These are phyloP conservation scores for Ophiostoma triangulosporum DNA, from an alignment of 2,329 filamentous ascomycete genomes.

Conservation along the genomic window DNA sequence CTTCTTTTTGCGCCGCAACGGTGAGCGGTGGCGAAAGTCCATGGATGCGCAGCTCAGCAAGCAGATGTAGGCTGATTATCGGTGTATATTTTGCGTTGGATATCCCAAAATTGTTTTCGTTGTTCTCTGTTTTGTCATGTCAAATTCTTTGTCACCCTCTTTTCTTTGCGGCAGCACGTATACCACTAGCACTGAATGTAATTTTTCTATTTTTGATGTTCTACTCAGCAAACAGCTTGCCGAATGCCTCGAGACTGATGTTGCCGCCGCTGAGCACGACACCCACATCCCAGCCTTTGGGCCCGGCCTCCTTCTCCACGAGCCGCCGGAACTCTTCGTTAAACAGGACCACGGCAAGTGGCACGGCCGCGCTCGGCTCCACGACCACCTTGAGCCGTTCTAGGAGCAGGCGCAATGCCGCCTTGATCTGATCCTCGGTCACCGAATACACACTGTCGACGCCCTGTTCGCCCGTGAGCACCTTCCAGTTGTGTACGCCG, in stretches of 20 bases:
- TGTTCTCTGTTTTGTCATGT: not conserved
- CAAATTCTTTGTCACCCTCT: too few species aligned
- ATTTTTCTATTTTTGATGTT: not conserved
- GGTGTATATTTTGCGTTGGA: not conserved
- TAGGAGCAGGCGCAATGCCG: constrained; percentile 61
- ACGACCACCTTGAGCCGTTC: constrained; percentile 86
- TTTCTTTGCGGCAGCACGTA: too few species aligned
- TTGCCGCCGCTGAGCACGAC: constrained; percentile 49
- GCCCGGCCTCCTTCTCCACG: constrained; percentile 57
- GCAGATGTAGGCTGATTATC: not conserved
- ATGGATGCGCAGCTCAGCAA: constrained; percentile 38
- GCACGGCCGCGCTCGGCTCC: constrained; percentile 79
- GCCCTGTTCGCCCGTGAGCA: constrained; percentile 51
- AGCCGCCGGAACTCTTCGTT: constrained; percentile 68
- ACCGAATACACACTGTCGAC: constrained; percentile 61
- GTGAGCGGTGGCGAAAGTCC: constrained; percentile 45
- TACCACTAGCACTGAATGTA: too few species aligned
- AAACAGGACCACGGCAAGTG: constrained; percentile 66
- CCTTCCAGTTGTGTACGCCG: constrained; percentile 58
- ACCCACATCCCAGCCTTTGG: constrained; percentile 59
- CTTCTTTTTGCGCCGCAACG: constrained; percentile 46
- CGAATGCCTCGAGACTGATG: constrained; percentile 39
- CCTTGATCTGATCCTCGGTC: constrained; percentile 67
- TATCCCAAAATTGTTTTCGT: not conserved
- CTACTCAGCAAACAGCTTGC: constrained; percentile 29